Evolutionary conservation across 2,329 filamentous ascomycete species (phyloP), one percentile per base, ranked within the genome.

Genomic region (Calonectria henricotiae): DNA sequence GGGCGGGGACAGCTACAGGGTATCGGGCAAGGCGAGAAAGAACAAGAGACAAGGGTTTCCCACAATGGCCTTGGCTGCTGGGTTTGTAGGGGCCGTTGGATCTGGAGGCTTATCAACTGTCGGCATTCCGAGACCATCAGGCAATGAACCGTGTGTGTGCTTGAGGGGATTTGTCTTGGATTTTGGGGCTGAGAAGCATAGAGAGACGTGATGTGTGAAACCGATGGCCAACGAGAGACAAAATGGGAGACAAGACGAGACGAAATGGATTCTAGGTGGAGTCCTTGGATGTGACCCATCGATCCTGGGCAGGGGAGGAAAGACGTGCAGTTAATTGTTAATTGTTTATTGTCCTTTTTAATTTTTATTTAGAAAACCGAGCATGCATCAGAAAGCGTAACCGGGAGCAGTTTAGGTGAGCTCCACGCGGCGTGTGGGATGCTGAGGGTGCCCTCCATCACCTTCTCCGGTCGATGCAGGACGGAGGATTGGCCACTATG

Each of bases 401-500:
- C 20, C 32, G 30, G 12, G 2, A 37, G n/a, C 11, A 55, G 30
- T 37, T 30, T 12, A 55, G 30, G 37, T 55, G 32, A 37, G 23
- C 32, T 37, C n/a, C 7, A 11, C 30, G 12, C 9, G 20, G 51
- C 30, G 27, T 12, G 32, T 55, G 32, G 32, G 51, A 37, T 25
- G 17, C 4, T 9, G 12, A 55, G 25, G 30, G 11, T 51, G 51
- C n/a, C 3, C 51, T 37, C 32, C 12, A 6, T 55, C 4, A 13
- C n/a, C n/a, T 55, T 35, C 46, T 20, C 51, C 35, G 4, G 30
- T 55, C 32, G 9, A 35, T 55, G 51, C 51, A 25, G 55, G 12
- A 60, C 37, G 25, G 46, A 60, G 41, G 51, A 20, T 51, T 70
- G 37, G 54, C 44, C 46, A 49, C 46, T 62, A 13, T 71, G 74